phyloP scores from a whole-genome alignment of 257 asterid genomes.

The Capsicum pubescens region DNA sequence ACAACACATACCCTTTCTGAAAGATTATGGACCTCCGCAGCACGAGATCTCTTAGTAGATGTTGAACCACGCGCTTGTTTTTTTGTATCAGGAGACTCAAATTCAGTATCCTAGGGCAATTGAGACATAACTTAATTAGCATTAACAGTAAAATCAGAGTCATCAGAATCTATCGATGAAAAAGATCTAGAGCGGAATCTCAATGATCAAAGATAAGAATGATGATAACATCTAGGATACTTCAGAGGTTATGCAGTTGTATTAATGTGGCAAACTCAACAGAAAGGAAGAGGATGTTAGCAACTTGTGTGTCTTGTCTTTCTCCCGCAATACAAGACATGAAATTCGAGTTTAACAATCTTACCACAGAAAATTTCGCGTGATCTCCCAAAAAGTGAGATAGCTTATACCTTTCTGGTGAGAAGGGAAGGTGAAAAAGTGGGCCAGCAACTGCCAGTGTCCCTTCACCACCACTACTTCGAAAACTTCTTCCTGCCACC shows the following conservation, averaged over 20 bases:
- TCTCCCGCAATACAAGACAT: not conserved
- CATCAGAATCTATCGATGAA: not conserved
- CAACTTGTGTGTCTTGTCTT: not conserved
- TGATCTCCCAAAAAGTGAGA: constrained; percentile 4
- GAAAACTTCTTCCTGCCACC: not conserved
- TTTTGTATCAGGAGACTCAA: constrained; percentile 55
- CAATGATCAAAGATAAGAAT: not conserved
- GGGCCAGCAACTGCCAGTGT: not conserved
- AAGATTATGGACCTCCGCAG: constrained; percentile 83
- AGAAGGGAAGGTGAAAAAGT: not conserved
- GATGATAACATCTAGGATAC: not conserved
- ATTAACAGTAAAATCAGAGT: not conserved
- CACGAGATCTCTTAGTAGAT: constrained; percentile 71
- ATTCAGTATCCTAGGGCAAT: constrained; percentile 52
- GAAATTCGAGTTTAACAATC: not conserved
- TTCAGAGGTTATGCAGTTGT: not conserved
- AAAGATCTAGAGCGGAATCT: not conserved
- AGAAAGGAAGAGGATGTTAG: not conserved
- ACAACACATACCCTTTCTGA: constrained; percentile 35
- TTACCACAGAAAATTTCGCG: not conserved
- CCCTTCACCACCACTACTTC: not conserved
- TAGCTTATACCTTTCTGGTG: not conserved
- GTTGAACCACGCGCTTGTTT: constrained; percentile 57
- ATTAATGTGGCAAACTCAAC: not conserved
- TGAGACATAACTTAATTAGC: constrained; percentile 13